phyloP scores from a whole-genome alignment of 306 rosid species.

The Styphnolobium japonicum region DNA sequence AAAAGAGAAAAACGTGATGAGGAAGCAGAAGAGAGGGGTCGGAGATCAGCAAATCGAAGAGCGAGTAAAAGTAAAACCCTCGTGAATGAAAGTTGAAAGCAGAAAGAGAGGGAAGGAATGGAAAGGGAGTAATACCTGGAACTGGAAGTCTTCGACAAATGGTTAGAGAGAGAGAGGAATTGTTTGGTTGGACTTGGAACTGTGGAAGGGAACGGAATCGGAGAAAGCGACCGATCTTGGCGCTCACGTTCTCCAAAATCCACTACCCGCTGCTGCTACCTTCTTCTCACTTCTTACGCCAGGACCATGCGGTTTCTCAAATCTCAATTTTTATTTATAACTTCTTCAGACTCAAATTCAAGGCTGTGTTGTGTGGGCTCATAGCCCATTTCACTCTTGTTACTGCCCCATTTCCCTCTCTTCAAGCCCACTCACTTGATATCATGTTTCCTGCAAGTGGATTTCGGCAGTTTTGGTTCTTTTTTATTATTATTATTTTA shows the following conservation, averaged over 20 bases:
- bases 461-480: no score
- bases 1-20: neutral
- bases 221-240: slow-evolving; percentile 29
- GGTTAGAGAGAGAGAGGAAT: neutral
- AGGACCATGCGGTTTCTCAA: neutral
- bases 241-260: slow-evolving; percentile 33
- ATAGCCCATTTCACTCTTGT: neutral
- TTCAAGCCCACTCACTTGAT: neutral
- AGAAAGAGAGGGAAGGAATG: neutral
- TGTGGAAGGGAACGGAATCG: neutral
- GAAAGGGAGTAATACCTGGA: slow-evolving; percentile 28
- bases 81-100: no score
- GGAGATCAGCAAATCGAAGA: neutral
- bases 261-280: no score
- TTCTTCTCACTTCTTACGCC: neutral
- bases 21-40: neutral
- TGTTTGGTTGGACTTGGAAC: neutral
- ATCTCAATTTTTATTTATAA: neutral
- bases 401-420: neutral
- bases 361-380: neutral
- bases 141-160: neutral
- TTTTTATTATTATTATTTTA: no score
- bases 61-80: neutral
- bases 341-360: neutral
- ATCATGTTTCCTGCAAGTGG: neutral